Evolutionary conservation across 192 early-diverging fungal species (phyloP), one percentile per base, ranked within the genome.

Genomic region (Coemansia sp.): DNA sequence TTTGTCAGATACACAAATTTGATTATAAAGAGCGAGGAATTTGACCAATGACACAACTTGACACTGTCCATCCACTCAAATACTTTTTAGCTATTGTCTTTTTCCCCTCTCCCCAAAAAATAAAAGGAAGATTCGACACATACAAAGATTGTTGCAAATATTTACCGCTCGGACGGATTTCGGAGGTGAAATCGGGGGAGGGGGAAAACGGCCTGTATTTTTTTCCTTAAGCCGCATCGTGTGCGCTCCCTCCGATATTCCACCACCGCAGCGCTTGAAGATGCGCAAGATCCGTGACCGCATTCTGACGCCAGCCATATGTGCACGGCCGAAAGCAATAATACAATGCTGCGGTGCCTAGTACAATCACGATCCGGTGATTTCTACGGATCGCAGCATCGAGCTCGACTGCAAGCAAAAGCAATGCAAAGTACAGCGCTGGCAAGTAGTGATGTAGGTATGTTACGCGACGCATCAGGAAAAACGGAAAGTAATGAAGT

Each of bases 361-460:
- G n/a, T 0, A 39, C 64, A 25, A 29, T 28, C 7, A 61, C 20
- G 0, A 39, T 35, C 20, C 43, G 26, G 21, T 31, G 29, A 25
- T 59, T 45, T 5, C 34, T 16, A 15, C 21, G 6, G 45, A 66
- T 30, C 58, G 66, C 7, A 3, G 1, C 25, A 73, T 12, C 31
- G 84, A 39, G 64, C 55, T 86, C 64, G 60, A 80, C 79, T 9
- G 77, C 77, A 26, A 87, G 69, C 58, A 84, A 70, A 63, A 92
- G 79, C 26, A 92, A 83, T 48, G 80, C 86, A 80, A 89, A 92
- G 77, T 89, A 92, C 43, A 90, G 72, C 4, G 89, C 87, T 9
- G 90, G 89, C 71, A 92, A 84, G 56, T 89, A 89, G 75, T 90
- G 90, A 73, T 92, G 90, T 40, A 92, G 74, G 40, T 91, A 91